Conservation (phyloP, 2,329 filamentous ascomycete genomes). For the Paecilomyces formosus region DNA sequence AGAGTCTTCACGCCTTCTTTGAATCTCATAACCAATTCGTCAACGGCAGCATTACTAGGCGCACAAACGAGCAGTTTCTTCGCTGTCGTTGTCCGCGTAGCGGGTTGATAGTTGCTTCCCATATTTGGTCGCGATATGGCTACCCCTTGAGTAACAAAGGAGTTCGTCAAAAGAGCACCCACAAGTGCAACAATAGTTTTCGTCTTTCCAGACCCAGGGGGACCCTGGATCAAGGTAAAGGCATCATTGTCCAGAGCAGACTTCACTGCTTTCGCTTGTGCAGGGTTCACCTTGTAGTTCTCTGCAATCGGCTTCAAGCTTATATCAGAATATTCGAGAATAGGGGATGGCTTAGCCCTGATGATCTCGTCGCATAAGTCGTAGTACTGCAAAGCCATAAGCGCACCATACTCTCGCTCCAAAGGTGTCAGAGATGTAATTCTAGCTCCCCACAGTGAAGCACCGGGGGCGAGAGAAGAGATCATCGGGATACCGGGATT, state of each 20-base stretch:
- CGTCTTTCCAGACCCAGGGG: constrained; percentile 94
- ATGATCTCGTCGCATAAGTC: constrained; percentile 91
- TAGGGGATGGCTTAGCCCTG: constrained; percentile 79
- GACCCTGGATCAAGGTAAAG: constrained; percentile 92
- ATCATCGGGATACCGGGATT: constrained; percentile 60
- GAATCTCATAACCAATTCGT: constrained; percentile 88
- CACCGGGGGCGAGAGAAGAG: constrained; percentile 59
- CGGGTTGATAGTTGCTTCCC: constrained; percentile 26
- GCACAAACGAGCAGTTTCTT: constrained; percentile 95
- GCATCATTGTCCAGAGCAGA: constrained; percentile 93
- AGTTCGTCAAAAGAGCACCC: constrained; percentile 67
- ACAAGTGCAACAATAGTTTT: constrained; percentile 98
- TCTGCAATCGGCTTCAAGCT: constrained; percentile 61
- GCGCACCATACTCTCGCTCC: constrained; percentile 87
- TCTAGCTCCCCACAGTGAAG: constrained; percentile 66
- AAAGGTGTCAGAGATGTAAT: constrained; percentile 90
- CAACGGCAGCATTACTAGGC: constrained; percentile 96
- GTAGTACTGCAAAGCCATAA: constrained; percentile 89
- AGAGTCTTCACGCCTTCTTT: constrained; percentile 78
- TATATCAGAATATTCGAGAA: constrained; percentile 71
- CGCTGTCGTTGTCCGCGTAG: constrained; percentile 30
- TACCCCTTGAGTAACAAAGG: constrained; percentile 43
- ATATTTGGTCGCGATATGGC: constrained; percentile 38
- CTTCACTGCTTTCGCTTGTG: constrained; percentile 84
- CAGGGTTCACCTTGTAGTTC: constrained; percentile 78